Evolutionary conservation across 768 basidiomycete genomes (phyloP), one percentile per base, ranked within the genome.

Genomic region (Paxillus ammoniavirescens): DNA sequence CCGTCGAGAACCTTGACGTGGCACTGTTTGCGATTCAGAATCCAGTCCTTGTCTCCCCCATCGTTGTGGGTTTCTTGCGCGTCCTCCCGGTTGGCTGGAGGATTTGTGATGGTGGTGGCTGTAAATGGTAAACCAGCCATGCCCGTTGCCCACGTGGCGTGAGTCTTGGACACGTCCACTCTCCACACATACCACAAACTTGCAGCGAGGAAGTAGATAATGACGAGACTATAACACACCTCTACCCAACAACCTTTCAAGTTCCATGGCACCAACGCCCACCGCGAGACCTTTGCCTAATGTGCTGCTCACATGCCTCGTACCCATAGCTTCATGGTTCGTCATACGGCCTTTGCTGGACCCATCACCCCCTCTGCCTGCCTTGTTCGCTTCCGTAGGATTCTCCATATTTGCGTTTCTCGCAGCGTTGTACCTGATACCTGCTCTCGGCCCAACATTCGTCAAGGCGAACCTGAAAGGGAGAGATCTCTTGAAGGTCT

Each of bases 401-500:
- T 87, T 96, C 71, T 87, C 91, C 2, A 70, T 96, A 45, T 77
- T 93, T 56, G 92, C 94, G 0, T 87, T 96, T 52, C 65, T 92
- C 10, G 82, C 83, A 2, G 85, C 90, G 1, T 65, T 91, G 12
- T 83, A 85, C 62, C 79, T 93, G 41, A 79, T 98, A 30, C 96
- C 95, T n/a, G 79, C 82, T 0, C 79, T 99, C 13, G 90, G 89
- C 0, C 83, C 84, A 0, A 80, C 82, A 0, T 96, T 98, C 65
- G 75, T 93, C 23, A 81, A 79, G 41, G 93, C 92, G 2, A 85
- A 89, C 44, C 74, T 99, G 50, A 87, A 84, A 62, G 97, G 97
- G 18, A 79, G 78, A 56, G 97, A 99, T 70, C 72, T 97, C 55
- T 77, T 97, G 46, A 98, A 99, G 70, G 82, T 78, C 10, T 89